phyloP scores from a whole-genome alignment of 176 grass and related monocot genomes.

The Triticum timopheevii region DNA sequence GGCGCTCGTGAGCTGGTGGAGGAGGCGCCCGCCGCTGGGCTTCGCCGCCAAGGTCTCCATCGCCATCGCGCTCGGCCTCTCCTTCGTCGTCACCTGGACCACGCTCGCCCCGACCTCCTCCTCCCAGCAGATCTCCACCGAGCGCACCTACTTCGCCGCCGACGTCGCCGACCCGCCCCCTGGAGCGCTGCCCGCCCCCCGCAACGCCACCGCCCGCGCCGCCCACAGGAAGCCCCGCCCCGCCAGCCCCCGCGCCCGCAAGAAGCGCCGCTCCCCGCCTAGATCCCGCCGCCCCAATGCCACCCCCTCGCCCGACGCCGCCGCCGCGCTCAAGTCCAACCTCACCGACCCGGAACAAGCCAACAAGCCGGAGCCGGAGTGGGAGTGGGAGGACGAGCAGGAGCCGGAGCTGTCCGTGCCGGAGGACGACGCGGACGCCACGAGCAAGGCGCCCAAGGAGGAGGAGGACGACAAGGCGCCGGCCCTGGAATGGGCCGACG shows the following conservation, averaged over 20 bases:
- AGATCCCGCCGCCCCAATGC: slow-evolving; percentile 41
- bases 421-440: slow-evolving; percentile 24
- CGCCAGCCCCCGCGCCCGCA: slow-evolving; percentile 19
- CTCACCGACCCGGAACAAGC: slow-evolving; percentile 17
- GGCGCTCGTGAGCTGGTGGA: slow-evolving; percentile 46
- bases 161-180: slow-evolving; percentile 52
- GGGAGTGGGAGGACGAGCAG: slow-evolving; percentile 46
- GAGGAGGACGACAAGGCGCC: slow-evolving; percentile 39
- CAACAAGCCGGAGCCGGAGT: slow-evolving; percentile 17
- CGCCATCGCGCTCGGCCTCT: slow-evolving; percentile 77
- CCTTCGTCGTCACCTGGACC: slow-evolving; percentile 77
- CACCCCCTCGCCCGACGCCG: slow-evolving; percentile 25
- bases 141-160: slow-evolving; percentile 71
- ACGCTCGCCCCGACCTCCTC: slow-evolving; percentile 62
- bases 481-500: slow-evolving; percentile 38
- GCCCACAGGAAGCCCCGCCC: slow-evolving; percentile 40
- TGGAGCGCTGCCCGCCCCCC: neutral
- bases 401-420: slow-evolving; percentile 48
- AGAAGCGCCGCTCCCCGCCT: slow-evolving; percentile 41
- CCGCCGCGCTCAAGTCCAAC: slow-evolving; percentile 35
- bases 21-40: slow-evolving; percentile 59
- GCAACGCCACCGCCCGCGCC: neutral
- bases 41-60: slow-evolving; percentile 76
- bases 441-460: slow-evolving; percentile 34
- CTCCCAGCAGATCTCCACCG: slow-evolving; percentile 60